Evolutionary conservation across 805 yeast genomes (phyloP).

Genomic region (Candida ascalaphidarum): DNA sequence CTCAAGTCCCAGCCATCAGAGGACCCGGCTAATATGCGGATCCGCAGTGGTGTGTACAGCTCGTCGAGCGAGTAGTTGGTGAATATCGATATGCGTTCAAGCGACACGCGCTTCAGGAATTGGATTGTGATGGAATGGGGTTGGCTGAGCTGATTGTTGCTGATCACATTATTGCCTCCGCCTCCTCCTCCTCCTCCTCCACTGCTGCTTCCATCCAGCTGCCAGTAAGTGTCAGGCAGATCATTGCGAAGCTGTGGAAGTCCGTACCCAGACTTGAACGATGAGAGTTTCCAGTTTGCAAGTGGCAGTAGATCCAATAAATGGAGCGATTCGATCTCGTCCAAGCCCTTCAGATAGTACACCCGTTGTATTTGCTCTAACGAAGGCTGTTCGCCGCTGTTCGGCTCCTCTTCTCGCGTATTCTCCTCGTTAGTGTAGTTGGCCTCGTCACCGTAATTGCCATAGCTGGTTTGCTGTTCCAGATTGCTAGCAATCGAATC

Average conservation of each 20-base stretch:
- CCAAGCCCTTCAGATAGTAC: constrained; percentile 38
- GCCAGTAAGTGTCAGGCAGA: constrained; percentile 77
- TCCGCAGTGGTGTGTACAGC: constrained; percentile 79
- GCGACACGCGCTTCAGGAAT: constrained; percentile 67
- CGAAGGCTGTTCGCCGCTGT: constrained; percentile 21
- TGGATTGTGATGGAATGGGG: constrained; percentile 80
- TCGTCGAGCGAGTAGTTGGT: constrained; percentile 71
- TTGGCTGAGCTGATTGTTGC: constrained; percentile 36
- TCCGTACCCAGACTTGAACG: constrained; percentile 66
- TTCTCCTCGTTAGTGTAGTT: background rate
- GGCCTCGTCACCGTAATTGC: constrained; percentile 1
- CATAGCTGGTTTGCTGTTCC: constrained; percentile 1
- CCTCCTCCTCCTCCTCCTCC: no score
- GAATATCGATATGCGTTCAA: constrained; percentile 63
- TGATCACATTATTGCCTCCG: constrained; percentile 13
- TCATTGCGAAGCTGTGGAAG: constrained; percentile 66
- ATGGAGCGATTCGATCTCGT: constrained; percentile 48
- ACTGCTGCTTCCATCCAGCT: constrained; percentile 75
- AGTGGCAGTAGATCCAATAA: constrained; percentile 68
- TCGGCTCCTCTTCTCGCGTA: constrained; percentile 1
- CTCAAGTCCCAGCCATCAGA: constrained; percentile 67
- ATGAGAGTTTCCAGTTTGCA: constrained; percentile 81
- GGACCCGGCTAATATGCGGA: constrained; percentile 62
- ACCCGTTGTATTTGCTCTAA: constrained; percentile 32
- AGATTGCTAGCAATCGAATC: constrained; percentile 15